Conservation (phyloP, 495 filamentous ascomycete genomes). For the Neurospora sp. region DNA sequence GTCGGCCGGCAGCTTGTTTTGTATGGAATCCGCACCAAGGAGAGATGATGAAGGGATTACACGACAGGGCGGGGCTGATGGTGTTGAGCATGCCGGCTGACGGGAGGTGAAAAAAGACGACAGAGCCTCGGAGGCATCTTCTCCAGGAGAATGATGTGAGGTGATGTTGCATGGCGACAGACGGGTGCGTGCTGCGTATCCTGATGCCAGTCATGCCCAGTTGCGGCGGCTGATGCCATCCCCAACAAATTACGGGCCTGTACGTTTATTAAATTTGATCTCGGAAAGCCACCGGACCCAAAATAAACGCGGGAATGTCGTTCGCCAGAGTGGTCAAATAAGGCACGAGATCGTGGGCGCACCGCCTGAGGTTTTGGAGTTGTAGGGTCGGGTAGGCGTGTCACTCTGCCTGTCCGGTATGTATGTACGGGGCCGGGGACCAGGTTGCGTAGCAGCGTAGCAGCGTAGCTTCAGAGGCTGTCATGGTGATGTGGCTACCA, state of each 20-base stretch:
- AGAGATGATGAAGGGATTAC: not conserved
- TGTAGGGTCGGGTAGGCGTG: not conserved
- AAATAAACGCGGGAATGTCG: constrained; percentile 9
- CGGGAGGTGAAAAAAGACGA: not conserved
- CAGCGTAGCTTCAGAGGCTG: not conserved
- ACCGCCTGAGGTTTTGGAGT: not conserved
- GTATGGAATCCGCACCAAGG: not conserved
- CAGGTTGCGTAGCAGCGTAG: not conserved
- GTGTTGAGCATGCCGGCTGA: not conserved
- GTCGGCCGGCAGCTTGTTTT: not conserved
- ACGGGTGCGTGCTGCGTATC: not conserved
- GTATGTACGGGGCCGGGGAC: not conserved
- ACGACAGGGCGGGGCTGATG: not conserved
- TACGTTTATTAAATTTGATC: not conserved
- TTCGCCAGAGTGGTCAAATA: not conserved
- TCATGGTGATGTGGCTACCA: not conserved
- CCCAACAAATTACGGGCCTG: constrained; percentile 7
- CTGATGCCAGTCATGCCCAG: not conserved
- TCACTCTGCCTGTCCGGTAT: not conserved
- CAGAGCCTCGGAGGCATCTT: not conserved
- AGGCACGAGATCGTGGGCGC: not conserved
- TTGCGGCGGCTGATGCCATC: constrained; percentile 16
- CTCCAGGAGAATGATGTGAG: not conserved
- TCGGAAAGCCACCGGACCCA: constrained; percentile 9
- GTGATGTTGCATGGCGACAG: not conserved